Conservation (phyloP, 768 basidiomycete genomes). For the Suillus paluster region DNA sequence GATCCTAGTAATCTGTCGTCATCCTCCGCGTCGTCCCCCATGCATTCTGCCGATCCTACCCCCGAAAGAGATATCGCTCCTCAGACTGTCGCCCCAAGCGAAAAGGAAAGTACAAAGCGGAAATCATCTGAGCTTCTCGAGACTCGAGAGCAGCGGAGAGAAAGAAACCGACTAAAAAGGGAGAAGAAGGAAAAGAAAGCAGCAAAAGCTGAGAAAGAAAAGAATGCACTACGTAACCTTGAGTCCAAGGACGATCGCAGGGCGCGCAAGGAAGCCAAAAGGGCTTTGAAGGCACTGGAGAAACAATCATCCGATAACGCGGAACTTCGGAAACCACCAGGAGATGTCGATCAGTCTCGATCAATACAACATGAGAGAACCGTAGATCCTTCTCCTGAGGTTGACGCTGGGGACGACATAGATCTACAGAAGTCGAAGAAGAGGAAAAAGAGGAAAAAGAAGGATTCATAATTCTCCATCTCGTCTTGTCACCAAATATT, state of each 20-base stretch:
- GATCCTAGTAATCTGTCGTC: slow-evolving; percentile 1
- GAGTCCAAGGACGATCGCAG: slow-evolving; percentile 1
- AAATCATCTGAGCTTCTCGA: slow-evolving; percentile 13
- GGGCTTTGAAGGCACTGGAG: slow-evolving; percentile 5
- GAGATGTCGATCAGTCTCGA: background rate
- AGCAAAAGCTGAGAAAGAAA: slow-evolving; percentile 9
- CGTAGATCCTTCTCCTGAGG: background rate
- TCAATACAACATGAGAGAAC: slow-evolving; percentile 16
- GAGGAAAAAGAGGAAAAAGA: background rate
- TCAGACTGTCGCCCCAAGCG: background rate
- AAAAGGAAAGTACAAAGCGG: slow-evolving; percentile 13
- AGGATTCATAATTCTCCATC: background rate
- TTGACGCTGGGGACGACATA: background rate
- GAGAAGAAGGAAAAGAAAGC: slow-evolving; percentile 24
- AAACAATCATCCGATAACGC: background rate
- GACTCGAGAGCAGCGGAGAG: slow-evolving; percentile 23
- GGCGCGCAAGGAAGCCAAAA: slow-evolving; percentile 13
- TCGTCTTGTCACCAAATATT: background rate
- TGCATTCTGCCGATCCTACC: background rate
- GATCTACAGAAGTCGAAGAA: background rate
- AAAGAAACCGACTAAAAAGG: slow-evolving; percentile 27
- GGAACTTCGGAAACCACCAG: background rate
- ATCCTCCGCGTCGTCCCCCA: background rate
- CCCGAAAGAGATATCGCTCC: background rate
- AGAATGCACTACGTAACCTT: background rate